Evolutionary conservation across 441 rosid genomes (phyloP), one percentile per base, ranked within the genome.

Genomic region (Kokia cookei): DNA sequence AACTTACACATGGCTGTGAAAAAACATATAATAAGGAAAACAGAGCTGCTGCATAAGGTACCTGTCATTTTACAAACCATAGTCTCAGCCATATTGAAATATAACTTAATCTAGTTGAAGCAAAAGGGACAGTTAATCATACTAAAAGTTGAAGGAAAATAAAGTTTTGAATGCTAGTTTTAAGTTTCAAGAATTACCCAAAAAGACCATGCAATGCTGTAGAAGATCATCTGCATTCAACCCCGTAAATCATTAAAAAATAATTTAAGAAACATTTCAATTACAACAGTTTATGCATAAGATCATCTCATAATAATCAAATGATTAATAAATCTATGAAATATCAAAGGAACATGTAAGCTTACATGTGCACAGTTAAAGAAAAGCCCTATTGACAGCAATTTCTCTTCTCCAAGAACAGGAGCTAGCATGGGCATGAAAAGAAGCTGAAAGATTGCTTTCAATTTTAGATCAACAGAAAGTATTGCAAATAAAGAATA

Each of bases 371-470:
- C 86, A 77, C 93, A 89, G 50, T 76, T 78, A 77, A 91, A 94
- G 64, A 92, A 83, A 67, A 94, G 92, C 32, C 89, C 98, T 72
- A 90, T 71, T 55, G 97, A 84, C 76, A 94, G 95, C 77, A 94
- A 75, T 71, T 79, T 90, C 40, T 81, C 91, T 82, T 92, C 98
- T 83, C 97, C 95, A 47, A 94, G 68, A 59, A 65, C 73, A 35
- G 96, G 95, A 74, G 81, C 88, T 76, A 94, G 53, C 22, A 89
- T 8, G 9, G 98, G 98, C 98, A 92, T 86, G 78, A 94, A 47
- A 76, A 92, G 22, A 80, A 92, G 76, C 98, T 94, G 91, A 84
- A 80, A 8, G 27, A 57, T 73, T 51, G 73, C 27, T 40, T 26
- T 53, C 48, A 26, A 17, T 53, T 66, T 66, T 37, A 84, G 65